A percentile compares a stretch with the other conserved stretches of the same genome.
Evolutionary conservation across 169 alveolate species (phyloP).

Genomic region (Miamiensis avidus): DNA sequence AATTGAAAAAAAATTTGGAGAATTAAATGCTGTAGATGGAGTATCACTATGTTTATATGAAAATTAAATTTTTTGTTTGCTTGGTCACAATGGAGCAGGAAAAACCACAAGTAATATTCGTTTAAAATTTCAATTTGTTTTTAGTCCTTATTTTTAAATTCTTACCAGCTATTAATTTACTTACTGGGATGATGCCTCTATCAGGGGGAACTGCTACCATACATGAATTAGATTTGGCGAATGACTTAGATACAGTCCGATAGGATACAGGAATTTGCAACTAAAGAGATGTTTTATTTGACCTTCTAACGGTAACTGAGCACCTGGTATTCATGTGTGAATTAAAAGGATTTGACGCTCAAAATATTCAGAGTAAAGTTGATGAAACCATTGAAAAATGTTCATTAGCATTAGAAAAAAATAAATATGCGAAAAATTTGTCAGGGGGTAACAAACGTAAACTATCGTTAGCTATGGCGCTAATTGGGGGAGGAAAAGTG

Average conservation of each 20-base stretch:
- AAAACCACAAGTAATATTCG: constrained; percentile 71
- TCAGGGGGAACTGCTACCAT: constrained; percentile 66
- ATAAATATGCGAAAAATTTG: constrained; percentile 56
- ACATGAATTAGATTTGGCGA: constrained; percentile 57
- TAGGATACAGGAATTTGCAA: constrained; percentile 78
- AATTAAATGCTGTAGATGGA: constrained; percentile 66
- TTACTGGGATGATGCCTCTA: constrained; percentile 73
- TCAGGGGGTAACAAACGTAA: constrained; percentile 89
- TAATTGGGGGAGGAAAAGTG: constrained; percentile 83
- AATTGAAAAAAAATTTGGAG: constrained; percentile 62
- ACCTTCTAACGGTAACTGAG: constrained; percentile 72
- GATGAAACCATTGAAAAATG: constrained; percentile 59
- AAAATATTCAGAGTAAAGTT: constrained; percentile 39
- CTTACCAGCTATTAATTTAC: constrained; percentile 80
- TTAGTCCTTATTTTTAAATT: not conserved
- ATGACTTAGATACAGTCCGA: constrained; percentile 59
- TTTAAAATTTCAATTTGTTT: not conserved
- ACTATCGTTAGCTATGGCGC: constrained; percentile 84
- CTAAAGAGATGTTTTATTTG: constrained; percentile 80
- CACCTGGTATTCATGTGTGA: constrained; percentile 68
- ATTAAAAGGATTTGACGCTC: constrained; percentile 61
- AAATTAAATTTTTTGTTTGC: constrained; percentile 33
- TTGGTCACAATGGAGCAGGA: constrained; percentile 93
- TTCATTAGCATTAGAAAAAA: constrained; percentile 55
- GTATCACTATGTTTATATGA: constrained; percentile 43